Evolutionary conservation across 2,329 filamentous ascomycete genomes (phyloP).

Genomic region (Clarireedia paspali): DNA sequence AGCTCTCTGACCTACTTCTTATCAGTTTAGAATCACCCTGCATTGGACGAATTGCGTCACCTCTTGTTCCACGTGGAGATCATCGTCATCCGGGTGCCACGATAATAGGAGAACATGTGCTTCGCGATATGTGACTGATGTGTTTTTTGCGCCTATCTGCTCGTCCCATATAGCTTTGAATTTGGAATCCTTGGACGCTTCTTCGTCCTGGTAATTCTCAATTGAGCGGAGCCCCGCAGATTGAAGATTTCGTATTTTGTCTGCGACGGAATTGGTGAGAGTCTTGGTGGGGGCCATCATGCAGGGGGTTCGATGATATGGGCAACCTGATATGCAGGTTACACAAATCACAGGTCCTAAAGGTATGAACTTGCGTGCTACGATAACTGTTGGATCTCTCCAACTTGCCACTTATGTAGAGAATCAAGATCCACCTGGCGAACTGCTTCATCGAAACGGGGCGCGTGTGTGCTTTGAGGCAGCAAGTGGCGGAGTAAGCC

Average conservation of each 20-base stretch:
- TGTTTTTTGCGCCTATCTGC: background rate
- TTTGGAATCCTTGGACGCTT: background rate
- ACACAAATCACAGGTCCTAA: too few species aligned
- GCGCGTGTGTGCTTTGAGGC: background rate
- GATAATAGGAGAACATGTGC: background rate
- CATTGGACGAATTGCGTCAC: background rate
- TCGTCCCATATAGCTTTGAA: background rate
- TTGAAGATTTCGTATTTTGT: background rate
- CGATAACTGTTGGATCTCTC: background rate
- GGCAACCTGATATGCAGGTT: too few species aligned
- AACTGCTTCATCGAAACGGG: background rate
- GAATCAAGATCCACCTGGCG: background rate
- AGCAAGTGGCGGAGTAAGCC: background rate
- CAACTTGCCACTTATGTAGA: background rate
- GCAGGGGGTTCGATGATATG: too few species aligned
- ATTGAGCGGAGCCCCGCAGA: background rate
- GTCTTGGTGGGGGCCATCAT: background rate
- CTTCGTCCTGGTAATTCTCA: background rate
- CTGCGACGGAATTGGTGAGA: background rate
- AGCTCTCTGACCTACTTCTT: background rate
- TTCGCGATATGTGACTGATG: background rate
- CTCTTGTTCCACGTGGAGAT: background rate
- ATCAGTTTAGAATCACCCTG: background rate
- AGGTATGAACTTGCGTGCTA: background rate
- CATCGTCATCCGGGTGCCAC: constrained; percentile 2